Base-by-base conservation (phyloP, 768 basidiomycete genomes). In the Trametopsis cervina region DNA sequence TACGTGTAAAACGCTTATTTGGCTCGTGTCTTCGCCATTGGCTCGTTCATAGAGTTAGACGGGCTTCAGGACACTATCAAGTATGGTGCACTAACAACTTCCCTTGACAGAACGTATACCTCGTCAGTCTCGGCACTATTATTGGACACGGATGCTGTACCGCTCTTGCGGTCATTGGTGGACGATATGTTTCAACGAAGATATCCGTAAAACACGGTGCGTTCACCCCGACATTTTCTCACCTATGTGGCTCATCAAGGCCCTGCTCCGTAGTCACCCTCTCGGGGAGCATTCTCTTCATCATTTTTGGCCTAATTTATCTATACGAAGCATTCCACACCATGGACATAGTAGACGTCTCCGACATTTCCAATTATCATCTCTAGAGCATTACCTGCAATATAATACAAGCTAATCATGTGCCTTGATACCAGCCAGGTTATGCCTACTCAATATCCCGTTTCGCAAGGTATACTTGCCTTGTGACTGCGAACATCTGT, bases 121-220 rank as follows among this genome's bases (percentile, higher is more conserved):
- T 96, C 22, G 89, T 98, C 39, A 85, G 90, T 0, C 58, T 91
- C 7, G 96, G 96, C 2, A 98, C 96, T 0, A 76, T 96, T 29
- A 59, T 91, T 3, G 94, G 95, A 2, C 96, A 97, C 64, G 76
- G 80, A 1, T 75, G 78, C 49, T 98, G 94, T 66, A 96, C 93
- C 0, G 77, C 80, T 1, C 74, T 93, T 0, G 96, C 95, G 6
- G 91, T 98, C 41, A 71, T 96, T n/a, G 94, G 89, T 0, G 96
- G 96, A 2, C 79, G 90, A 15, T 96, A 86, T 61, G 69, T 97
- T 24, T 92, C 93, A 0, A 94, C 87, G 2, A 93, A 91, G 69
- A 89, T 99, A 53, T 93, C 90, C 15, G 89, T 96, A 40, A 97
- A 95, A 66, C 85, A 93, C 62, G 87, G 92, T 94, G 47, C 51